Percentiles rank a stretch among this genome's conserved stretches.
Conservation (phyloP, 805 yeast genomes). For the Hanseniaspora meyeri region DNA sequence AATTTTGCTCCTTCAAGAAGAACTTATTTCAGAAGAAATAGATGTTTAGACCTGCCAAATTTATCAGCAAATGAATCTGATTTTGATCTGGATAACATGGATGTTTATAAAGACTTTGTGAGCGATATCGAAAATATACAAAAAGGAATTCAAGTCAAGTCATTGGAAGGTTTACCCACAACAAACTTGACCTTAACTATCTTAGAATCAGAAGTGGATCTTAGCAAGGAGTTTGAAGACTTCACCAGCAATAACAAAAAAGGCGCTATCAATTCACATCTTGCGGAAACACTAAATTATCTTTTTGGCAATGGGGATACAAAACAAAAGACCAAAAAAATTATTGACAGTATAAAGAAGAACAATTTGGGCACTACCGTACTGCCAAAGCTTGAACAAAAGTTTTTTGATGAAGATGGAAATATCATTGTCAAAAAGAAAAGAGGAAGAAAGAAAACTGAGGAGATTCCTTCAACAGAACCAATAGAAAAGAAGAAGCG, state of each 20-base stretch:
- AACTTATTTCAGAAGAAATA: neutral
- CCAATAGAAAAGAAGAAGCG: slow-evolving; percentile 5
- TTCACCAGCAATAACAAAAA: neutral
- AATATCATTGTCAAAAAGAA: neutral
- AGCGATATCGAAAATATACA: neutral
- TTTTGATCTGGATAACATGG: neutral
- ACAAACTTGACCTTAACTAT: slow-evolving; percentile 2
- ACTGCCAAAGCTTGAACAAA: neutral
- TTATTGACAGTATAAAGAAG: slow-evolving; percentile 7
- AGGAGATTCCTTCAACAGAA: neutral
- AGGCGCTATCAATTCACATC: neutral
- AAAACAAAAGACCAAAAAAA: slow-evolving; percentile 10
- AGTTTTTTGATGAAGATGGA: neutral
- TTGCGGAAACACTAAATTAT: slow-evolving; percentile 7
- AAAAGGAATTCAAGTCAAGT: neutral
- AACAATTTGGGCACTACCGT: neutral
- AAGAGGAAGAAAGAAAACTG: slow-evolving; percentile 5
- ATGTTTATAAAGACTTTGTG: neutral
- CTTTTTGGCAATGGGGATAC: slow-evolving; percentile 9
- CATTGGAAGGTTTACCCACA: neutral
- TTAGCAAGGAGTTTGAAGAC: neutral
- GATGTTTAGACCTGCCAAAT: neutral
- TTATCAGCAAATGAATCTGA: neutral
- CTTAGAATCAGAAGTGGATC: neutral
- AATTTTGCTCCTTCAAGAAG: neutral